phyloP scores from a whole-genome alignment of 805 yeast genomes.

The Suhomyces prunicola region DNA sequence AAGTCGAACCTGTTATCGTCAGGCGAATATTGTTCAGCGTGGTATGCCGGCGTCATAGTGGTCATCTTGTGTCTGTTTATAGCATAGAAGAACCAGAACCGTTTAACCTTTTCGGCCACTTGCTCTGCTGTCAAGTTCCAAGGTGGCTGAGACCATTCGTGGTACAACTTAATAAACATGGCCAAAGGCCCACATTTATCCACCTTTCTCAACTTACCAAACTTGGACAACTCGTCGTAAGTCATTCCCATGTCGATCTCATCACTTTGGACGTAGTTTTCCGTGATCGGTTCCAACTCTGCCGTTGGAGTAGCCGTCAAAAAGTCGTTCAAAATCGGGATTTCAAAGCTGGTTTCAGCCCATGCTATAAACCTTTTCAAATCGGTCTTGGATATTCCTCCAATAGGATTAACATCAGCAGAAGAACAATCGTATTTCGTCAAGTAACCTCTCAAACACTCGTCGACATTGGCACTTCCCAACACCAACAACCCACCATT shows the following conservation, averaged over 20 bases:
- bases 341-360: slow-evolving; percentile 63
- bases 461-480: slow-evolving; percentile 97
- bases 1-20: slow-evolving; percentile 96
- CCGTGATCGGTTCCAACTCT: slow-evolving; percentile 94
- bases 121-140: slow-evolving; percentile 69
- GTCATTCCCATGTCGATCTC: slow-evolving; percentile 99
- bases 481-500: slow-evolving; percentile 83
- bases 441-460: slow-evolving; percentile 89
- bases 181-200: slow-evolving; percentile 96
- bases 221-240: slow-evolving; percentile 85
- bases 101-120: slow-evolving; percentile 88
- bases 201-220: slow-evolving; percentile 88
- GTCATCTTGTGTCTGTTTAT: slow-evolving; percentile 97
- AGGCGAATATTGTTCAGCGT: slow-evolving; percentile 97
- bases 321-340: slow-evolving; percentile 77
- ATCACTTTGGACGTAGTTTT: slow-evolving; percentile 89
- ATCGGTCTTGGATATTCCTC: slow-evolving; percentile 96
- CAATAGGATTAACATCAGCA: slow-evolving; percentile 97
- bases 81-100: slow-evolving; percentile 90
- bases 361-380: slow-evolving; percentile 80
- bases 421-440: slow-evolving; percentile 97
- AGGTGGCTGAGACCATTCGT: slow-evolving; percentile 82
- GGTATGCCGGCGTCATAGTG: slow-evolving; percentile 94
- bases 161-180: slow-evolving; percentile 85
- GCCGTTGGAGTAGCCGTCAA: slow-evolving; percentile 96